A percentile compares a stretch with the other conserved stretches of the same genome.
phyloP scores from a whole-genome alignment of 2,329 filamentous ascomycete species.

The Anisogramma anomala region DNA sequence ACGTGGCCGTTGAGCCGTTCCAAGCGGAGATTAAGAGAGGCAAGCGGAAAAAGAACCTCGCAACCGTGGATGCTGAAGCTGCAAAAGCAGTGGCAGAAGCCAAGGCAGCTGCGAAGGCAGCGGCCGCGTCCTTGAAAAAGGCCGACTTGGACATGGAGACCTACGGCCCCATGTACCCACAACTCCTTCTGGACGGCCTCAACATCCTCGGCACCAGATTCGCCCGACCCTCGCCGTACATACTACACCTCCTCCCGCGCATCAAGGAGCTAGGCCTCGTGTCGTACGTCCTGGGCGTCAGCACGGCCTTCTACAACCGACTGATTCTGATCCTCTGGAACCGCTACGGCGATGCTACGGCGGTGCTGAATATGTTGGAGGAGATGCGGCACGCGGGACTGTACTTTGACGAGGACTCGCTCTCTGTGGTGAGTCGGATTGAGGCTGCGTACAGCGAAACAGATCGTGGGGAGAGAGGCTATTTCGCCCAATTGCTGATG shows the following conservation, averaged over 20 bases:
- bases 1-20: not conserved
- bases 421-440: constrained; percentile 26
- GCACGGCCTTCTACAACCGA: constrained; percentile 57
- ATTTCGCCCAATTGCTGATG: constrained; percentile 24
- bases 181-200: constrained; percentile 46
- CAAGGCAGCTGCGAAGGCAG: not conserved
- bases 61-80: constrained; percentile 3
- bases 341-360: constrained; percentile 44
- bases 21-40: constrained; percentile 4
- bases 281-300: constrained; percentile 60
- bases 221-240: constrained; percentile 42
- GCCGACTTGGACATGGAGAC: constrained; percentile 37
- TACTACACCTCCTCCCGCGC: constrained; percentile 51
- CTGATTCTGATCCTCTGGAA: constrained; percentile 52
- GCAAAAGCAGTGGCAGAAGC: not conserved
- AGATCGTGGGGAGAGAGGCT: constrained; percentile 14
- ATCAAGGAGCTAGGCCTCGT: constrained; percentile 57
- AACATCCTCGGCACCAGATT: constrained; percentile 47
- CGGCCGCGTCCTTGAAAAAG: constrained; percentile 5
- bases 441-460: constrained; percentile 17
- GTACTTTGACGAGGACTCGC: constrained; percentile 40
- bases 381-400: constrained; percentile 57
- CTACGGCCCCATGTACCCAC: constrained; percentile 54
- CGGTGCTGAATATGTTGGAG: constrained; percentile 43
- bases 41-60: constrained; percentile 11